These are phyloP conservation scores for Exophiala calicioides DNA, from an alignment of 2,329 filamentous ascomycete species.

Conservation along the genomic window DNA sequence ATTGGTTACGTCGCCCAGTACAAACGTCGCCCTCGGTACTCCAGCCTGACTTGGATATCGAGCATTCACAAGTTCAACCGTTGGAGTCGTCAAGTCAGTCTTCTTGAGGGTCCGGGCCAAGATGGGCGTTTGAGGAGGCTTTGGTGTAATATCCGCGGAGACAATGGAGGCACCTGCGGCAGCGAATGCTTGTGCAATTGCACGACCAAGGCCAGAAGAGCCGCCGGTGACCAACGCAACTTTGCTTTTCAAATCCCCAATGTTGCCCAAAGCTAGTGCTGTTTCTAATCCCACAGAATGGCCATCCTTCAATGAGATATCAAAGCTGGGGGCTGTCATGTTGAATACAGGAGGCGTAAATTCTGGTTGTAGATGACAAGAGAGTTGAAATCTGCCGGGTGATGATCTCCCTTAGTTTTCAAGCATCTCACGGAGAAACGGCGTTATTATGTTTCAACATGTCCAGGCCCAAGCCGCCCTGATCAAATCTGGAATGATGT, in stretches of 20 bases:
- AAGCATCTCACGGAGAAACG: no score
- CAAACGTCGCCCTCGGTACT: slow-evolving; percentile 9
- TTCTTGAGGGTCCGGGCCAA: slow-evolving; percentile 30
- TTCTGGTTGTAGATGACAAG: no score
- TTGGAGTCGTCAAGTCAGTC: slow-evolving; percentile 21
- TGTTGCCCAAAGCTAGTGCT: no score
- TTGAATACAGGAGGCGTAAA: no score
- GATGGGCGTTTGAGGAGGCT: slow-evolving; percentile 24
- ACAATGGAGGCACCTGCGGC: slow-evolving; percentile 46
- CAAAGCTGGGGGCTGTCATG: no score
- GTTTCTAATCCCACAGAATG: no score
- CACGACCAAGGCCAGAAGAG: slow-evolving; percentile 50
- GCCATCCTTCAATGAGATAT: no score
- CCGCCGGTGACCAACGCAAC: slow-evolving; percentile 49
- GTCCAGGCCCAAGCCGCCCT: no score
- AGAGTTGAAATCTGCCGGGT: no score
- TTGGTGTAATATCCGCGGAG: slow-evolving; percentile 42
- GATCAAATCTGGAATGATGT: no score
- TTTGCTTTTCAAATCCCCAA: slow-evolving; percentile 33
- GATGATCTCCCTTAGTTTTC: no score
- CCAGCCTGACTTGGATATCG: slow-evolving; percentile 11
- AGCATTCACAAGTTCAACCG: slow-evolving; percentile 27
- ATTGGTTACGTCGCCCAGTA: slow-evolving; percentile 27
- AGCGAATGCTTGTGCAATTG: slow-evolving; percentile 47
- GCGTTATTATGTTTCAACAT: no score